Base-by-base conservation (phyloP, 108 stramenopile species). In the Skeletonema tropicum region DNA sequence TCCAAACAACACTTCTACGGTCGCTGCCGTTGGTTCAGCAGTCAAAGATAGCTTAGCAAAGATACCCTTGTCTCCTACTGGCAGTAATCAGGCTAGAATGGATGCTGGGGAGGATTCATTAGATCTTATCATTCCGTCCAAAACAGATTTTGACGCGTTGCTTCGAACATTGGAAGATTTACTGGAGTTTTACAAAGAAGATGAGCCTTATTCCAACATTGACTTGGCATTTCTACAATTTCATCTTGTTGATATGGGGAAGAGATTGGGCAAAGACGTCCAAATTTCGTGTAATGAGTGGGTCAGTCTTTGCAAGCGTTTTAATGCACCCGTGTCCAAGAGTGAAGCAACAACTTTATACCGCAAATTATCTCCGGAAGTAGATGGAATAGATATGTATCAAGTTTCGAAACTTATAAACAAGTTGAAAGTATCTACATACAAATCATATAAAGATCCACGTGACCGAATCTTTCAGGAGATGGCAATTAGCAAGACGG, bases 231-330 rank as follows among this genome's bases (percentile, higher is more conserved):
- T 87, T 30, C 68, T 88, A 15, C 83, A 90, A 68, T 80, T 85
- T 77, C 82, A 89, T 64, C 85, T 81, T 64, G 70, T 83, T 19
- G 88, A 90, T 52, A 79, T 92, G 79, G 91, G 89, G 0, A 89
- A 89, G 61, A 52, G 66, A 13, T 25, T 70, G 11, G 38, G 66
- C 11, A 68, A 36, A 13, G 65, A 76, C 32, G 21, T 57, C 11
- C n/a, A 32, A 38, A 60, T 74, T 33, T 85, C 87, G 9, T 71
- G 64, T 29, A 30, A 57, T 10, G 87, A 87, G 46, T 92, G 85
- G 86, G 45, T 85, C 59, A 60, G 41, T n/a, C 49, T 89, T 0
- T 92, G 89, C 63, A 77, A 86, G 31, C 57, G 78, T 5, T 71
- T 79, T 62, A 90, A 90, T 85, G 77, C 77, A 6, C 87, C 87